These are phyloP conservation scores for Cryptosporidium sp. DNA, from an alignment of 169 alveolate genomes.

Conservation along the genomic window DNA sequence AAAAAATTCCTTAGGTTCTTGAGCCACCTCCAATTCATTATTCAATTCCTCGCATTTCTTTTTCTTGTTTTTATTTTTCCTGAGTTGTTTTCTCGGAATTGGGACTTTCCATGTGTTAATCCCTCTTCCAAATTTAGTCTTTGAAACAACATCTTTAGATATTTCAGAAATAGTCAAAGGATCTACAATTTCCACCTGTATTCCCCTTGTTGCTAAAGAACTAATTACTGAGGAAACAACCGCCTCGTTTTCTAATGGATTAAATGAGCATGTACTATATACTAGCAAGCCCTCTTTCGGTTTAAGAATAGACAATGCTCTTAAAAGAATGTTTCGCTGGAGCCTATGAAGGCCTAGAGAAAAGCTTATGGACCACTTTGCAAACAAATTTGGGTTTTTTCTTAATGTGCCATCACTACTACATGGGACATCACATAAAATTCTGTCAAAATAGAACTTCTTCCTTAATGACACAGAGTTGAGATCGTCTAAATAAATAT, in stretches of 20 bases:
- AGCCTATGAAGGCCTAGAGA: constrained; percentile 86
- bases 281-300: constrained; percentile 90
- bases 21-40: constrained; percentile 19
- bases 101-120: constrained; percentile 80
- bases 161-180: constrained; percentile 83
- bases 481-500: constrained; percentile 74
- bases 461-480: constrained; percentile 63
- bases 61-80: constrained; percentile 72
- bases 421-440: constrained; percentile 96
- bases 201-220: constrained; percentile 71
- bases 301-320: constrained; percentile 88
- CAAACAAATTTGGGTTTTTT: constrained; percentile 90
- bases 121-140: constrained; percentile 80
- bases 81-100: constrained; percentile 54
- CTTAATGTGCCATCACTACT: constrained; percentile 96
- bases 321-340: constrained; percentile 83
- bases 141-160: constrained; percentile 79
- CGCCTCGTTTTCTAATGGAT: constrained; percentile 96
- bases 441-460: constrained; percentile 86
- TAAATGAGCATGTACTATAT: constrained; percentile 94
- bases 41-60: constrained; percentile 76
- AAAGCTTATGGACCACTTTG: constrained; percentile 88
- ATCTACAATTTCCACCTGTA: constrained; percentile 79
- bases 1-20: constrained; percentile 74
- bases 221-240: constrained; percentile 86